phyloP scores from a whole-genome alignment of 441 rosid genomes.

The Gossypium davidsonii region DNA sequence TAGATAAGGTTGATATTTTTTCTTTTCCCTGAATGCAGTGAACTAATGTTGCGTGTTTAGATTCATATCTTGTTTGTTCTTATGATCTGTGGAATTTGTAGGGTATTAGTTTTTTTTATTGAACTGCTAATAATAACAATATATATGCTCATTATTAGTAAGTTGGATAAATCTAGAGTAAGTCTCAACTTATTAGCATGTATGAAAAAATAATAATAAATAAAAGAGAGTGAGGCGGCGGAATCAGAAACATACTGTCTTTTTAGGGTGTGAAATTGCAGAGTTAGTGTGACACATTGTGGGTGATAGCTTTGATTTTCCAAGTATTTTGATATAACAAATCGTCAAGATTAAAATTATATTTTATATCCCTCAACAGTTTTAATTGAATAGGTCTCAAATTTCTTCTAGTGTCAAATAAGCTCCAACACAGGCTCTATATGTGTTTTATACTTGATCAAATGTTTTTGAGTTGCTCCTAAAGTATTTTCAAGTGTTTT shows the following conservation, averaged over 20 bases:
- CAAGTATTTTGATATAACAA: too few species aligned
- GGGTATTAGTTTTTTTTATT: background rate
- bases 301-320: background rate
- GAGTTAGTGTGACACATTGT: background rate
- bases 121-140: slow-evolving; percentile 1
- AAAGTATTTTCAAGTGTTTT: too few species aligned
- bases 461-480: too few species aligned
- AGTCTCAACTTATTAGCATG: background rate
- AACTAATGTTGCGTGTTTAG: slow-evolving; percentile 2
- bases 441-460: too few species aligned
- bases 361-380: too few species aligned
- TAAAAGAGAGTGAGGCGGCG: background rate
- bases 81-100: background rate
- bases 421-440: too few species aligned
- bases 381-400: too few species aligned
- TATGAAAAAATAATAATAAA: background rate
- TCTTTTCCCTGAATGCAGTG: background rate
- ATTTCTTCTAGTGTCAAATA: too few species aligned
- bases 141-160: background rate
- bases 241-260: background rate
- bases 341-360: too few species aligned
- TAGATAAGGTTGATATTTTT: background rate
- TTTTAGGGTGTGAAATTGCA: background rate
- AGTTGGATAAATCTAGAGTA: background rate
- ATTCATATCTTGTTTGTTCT: slow-evolving; percentile 4